A percentile compares a stretch with the other conserved stretches of the same genome.
These are phyloP conservation scores for Linum tenue DNA, from an alignment of 345 rosid genomes.

Conservation along the genomic window DNA sequence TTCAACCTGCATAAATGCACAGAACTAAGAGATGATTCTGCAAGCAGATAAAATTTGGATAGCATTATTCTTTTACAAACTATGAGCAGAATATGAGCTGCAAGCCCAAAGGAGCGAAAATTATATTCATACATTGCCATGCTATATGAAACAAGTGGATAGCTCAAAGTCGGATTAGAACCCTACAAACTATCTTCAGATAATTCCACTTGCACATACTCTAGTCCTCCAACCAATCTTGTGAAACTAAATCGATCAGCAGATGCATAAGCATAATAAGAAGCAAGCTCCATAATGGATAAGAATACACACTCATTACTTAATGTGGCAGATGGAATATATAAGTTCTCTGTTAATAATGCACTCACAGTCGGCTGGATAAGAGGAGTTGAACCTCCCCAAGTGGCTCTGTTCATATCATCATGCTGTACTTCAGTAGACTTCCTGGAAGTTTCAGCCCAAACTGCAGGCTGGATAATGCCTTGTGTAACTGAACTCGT, in stretches of 20 bases:
- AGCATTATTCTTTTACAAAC: neutral
- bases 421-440: neutral
- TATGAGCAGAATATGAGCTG: neutral
- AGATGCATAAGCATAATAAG: neutral
- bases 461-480: neutral
- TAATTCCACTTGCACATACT: neutral
- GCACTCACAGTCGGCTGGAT: slow-evolving; percentile 46
- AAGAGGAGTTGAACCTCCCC: slow-evolving; percentile 37
- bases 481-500: neutral
- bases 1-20: slow-evolving; percentile 18
- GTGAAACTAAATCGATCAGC: neutral
- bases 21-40: neutral
- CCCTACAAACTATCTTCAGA: neutral
- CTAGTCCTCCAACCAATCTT: neutral
- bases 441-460: slow-evolving; percentile 1
- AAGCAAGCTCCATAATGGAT: neutral
- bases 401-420: slow-evolving; percentile 18
- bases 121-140: neutral
- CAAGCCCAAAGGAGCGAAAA: neutral
- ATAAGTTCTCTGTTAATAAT: slow-evolving; percentile 1
- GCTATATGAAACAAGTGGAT: neutral
- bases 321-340: neutral
- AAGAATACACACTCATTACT: neutral
- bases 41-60: neutral
- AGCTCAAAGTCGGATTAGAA: no score